Base-by-base conservation (phyloP, 257 asterid species). In the Forsythia suspensa region DNA sequence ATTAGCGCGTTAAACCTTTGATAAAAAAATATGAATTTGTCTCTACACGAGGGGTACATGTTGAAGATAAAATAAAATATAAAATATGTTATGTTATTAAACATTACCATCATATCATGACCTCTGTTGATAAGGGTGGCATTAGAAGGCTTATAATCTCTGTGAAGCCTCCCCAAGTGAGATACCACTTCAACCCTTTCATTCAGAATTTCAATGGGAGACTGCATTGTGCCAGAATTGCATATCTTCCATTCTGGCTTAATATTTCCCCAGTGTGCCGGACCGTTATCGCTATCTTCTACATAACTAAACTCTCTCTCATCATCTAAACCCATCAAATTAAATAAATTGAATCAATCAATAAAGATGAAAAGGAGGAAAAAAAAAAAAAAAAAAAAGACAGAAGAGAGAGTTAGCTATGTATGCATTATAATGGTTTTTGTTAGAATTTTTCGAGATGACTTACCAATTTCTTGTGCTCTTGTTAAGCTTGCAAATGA, bases 111-210 rank as follows among this genome's bases (percentile, higher is more conserved):
- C 88, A 94, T 89, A 68, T 91, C 97, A 75, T 94, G 97, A 73
- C 97, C 97, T 84, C 97, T 84, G 21, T 94, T 92, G 37, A 79
- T 61, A 6, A 94, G 90, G 40, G 97, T 94, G 3, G 98, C 91
- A 82, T 86, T 79, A 9, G 91, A 81, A 38, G 92, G 77, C 38
- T 70, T 80, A 79, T 92, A 92, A 38, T 65, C 51, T 65, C 86
- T 85, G 3, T 79, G 57, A 1, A 94, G 86, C 61, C 57, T 81
- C 15, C 94, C 96, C 77, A 89, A 82, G 76, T 88, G 76, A 1
- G 96, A 84, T 3, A 84, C 89, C 0, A 90, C 78, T 55, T 89
- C 73, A 72, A 92, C 93, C 78, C 96, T 90, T 38, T 86, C 42
- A 66, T 87, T 84, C 21, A 77, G 39, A 71, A 94, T 63, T 86